Conservation (phyloP, 164 flowering plant species). For the Cinnamomum micranthum region DNA sequence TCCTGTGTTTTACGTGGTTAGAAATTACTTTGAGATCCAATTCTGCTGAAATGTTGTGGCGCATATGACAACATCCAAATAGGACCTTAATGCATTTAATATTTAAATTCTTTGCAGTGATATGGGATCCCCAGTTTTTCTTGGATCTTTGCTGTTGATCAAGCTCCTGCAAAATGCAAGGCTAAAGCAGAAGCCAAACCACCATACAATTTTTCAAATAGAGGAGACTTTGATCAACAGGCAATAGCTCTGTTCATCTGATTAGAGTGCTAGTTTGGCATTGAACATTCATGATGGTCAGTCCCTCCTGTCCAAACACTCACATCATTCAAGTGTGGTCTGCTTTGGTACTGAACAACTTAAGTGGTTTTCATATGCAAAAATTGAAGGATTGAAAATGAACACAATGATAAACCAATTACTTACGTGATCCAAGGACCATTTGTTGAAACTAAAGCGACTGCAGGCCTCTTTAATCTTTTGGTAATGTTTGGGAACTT, state of each 20-base stretch:
- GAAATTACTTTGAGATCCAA: too few relatives aligned
- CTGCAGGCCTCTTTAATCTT: slow-evolving; percentile 84
- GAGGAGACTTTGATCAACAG: too few relatives aligned
- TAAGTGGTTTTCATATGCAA: background rate
- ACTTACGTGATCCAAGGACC: slow-evolving; percentile 91
- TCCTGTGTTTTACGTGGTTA: too few relatives aligned
- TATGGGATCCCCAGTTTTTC: background rate
- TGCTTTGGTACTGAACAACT: too few relatives aligned
- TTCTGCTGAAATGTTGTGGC: too few relatives aligned
- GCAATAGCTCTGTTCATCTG: background rate
- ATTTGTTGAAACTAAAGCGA: slow-evolving; percentile 92
- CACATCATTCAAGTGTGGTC: too few relatives aligned
- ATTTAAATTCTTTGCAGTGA: too few relatives aligned
- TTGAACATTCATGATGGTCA: background rate
- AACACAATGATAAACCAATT: background rate
- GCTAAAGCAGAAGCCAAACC: background rate
- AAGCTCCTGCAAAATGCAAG: background rate
- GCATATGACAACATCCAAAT: too few relatives aligned
- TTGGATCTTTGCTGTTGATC: background rate
- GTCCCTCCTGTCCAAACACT: background rate
- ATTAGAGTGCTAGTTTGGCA: background rate
- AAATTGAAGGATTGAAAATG: background rate
- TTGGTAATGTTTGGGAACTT: slow-evolving; percentile 76
- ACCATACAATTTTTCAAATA: background rate
- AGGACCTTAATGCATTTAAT: too few relatives aligned